A percentile compares a stretch with the other conserved stretches of the same genome.
These are phyloP conservation scores for Rhizophagus sp. DNA, from an alignment of 192 early-diverging fungal species.

Conservation along the genomic window DNA sequence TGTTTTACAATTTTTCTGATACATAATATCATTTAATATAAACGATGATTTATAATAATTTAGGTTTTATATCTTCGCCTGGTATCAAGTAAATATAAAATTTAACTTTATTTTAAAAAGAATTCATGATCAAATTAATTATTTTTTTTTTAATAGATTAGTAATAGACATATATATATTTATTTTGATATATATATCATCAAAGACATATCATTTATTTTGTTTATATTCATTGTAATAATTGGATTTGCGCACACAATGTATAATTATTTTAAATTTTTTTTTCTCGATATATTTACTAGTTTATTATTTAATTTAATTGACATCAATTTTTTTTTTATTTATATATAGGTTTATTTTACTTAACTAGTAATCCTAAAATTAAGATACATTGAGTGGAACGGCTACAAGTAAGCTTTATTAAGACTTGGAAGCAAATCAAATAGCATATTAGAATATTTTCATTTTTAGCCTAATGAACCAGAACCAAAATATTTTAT, in stretches of 20 bases:
- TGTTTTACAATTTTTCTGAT: neutral
- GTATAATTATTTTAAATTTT: too few relatives aligned
- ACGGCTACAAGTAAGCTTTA: neutral
- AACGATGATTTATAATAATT: neutral
- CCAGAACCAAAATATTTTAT: neutral
- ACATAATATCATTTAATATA: neutral
- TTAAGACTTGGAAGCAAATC: neutral
- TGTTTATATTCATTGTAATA: neutral
- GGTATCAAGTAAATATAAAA: neutral
- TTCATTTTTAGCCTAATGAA: neutral
- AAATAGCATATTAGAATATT: neutral
- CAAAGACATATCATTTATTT: neutral
- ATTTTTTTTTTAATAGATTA: neutral
- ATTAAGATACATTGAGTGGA: too few relatives aligned
- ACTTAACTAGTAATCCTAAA: too few relatives aligned
- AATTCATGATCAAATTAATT: neutral
- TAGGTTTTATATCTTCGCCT: neutral
- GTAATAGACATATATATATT: neutral
- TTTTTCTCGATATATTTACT: too few relatives aligned
- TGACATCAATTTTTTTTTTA: too few relatives aligned
- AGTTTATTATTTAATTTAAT: too few relatives aligned
- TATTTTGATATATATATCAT: neutral
- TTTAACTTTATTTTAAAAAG: neutral
- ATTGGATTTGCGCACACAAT: neutral
- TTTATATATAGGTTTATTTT: too few relatives aligned